These are phyloP conservation scores for Pouteria glomerata DNA, from an alignment of 148 eudicot species.

Conservation along the genomic window DNA sequence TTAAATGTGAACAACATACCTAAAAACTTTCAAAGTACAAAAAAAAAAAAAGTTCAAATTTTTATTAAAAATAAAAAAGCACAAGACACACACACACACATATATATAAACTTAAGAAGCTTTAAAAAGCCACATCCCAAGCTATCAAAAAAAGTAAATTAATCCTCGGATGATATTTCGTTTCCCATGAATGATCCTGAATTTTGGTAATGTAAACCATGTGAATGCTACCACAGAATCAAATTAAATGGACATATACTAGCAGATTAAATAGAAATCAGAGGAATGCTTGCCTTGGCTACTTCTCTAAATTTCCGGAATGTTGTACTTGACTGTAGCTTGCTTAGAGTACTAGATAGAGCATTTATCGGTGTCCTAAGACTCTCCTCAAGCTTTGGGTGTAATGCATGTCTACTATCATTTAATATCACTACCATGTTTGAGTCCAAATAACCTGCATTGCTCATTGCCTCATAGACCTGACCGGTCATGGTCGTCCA, in stretches of 20 bases:
- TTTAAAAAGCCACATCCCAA: background rate
- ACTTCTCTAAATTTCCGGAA: conserved; percentile 76
- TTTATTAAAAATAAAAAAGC: too few species aligned
- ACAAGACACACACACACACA: too few species aligned
- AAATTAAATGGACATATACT: background rate
- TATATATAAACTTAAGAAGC: too few species aligned
- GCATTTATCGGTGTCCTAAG: conserved; percentile 65
- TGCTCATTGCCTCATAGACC: conserved; percentile 90
- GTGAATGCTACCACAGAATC: background rate
- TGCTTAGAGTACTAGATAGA: conserved; percentile 69
- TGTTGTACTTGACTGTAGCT: conserved; percentile 79
- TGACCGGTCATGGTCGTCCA: conserved; percentile 77
- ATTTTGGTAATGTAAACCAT: background rate
- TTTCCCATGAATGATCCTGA: background rate
- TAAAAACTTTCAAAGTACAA: too few species aligned
- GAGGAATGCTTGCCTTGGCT: conserved; percentile 58
- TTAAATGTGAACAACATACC: too few species aligned
- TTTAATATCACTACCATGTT: conserved; percentile 85
- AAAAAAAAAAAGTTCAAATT: too few species aligned
- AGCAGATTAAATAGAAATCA: background rate
- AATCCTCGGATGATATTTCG: background rate
- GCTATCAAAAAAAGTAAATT: background rate
- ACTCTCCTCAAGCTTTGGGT: conserved; percentile 63
- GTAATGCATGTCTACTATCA: conserved; percentile 68
- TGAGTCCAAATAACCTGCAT: conserved; percentile 88